phyloP scores from a whole-genome alignment of 306 rosid genomes.

The peach (Prunus persica) region Prunus_persica_NCBIv2 NC_034012.1:8211501-8212000 shows the following conservation, averaged over 20 bases:
- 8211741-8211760: neutral
- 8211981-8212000: no score
- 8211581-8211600: slow-evolving; percentile 2
- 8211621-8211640: slow-evolving; percentile 3
- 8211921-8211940: neutral
- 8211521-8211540: slow-evolving; percentile 3
- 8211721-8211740: neutral
- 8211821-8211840: slow-evolving; percentile 8
- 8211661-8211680: neutral
- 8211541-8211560: slow-evolving; percentile 5
- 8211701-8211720: slow-evolving; percentile 12
- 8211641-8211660: neutral
- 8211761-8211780: neutral
- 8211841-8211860: neutral
- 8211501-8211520: neutral
- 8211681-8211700: neutral
- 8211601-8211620: slow-evolving; percentile 10
- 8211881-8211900: no score
- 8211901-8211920: neutral
- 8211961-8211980: no score
- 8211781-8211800: slow-evolving; percentile 3
- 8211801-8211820: neutral
- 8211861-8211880: neutral
- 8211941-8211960: no score
- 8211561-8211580: neutral